Evolutionary conservation across 257 asterid genomes (phyloP).

Genomic region (Scutellaria galericulata): DNA sequence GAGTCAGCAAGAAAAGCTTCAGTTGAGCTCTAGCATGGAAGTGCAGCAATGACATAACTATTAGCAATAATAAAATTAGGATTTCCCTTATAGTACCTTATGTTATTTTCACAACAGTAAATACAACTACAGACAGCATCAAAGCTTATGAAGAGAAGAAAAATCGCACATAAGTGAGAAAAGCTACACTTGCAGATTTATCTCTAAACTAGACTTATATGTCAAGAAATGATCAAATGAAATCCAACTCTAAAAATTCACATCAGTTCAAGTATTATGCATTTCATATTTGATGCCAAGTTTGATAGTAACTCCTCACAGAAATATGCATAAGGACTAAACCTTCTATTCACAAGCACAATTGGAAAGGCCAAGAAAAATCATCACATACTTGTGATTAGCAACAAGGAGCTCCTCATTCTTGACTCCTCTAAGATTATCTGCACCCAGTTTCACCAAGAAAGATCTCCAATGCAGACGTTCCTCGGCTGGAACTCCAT

Average conservation of each 20-base stretch:
- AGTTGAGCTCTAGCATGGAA: not conserved
- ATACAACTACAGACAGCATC: not conserved
- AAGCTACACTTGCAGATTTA: not conserved
- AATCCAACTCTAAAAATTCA: not conserved
- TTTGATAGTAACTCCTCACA: not conserved
- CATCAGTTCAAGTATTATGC: not conserved
- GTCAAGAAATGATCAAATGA: not conserved
- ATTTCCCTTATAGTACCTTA: not conserved
- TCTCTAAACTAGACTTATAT: not conserved
- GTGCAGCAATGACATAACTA: not conserved
- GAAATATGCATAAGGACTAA: slow-evolving; percentile 14
- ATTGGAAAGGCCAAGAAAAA: not conserved
- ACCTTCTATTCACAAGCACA: not conserved
- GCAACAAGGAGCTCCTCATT: slow-evolving; percentile 97
- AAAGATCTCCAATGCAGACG: slow-evolving; percentile 95
- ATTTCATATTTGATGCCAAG: slow-evolving; percentile 3
- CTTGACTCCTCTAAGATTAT: slow-evolving; percentile 86
- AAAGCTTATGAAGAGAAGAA: not conserved
- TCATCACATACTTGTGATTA: slow-evolving; percentile 54
- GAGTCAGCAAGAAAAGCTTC: not conserved
- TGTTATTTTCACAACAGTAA: not conserved
- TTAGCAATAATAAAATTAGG: not conserved
- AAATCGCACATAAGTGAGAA: not conserved
- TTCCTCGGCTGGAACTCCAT: slow-evolving; percentile 98
- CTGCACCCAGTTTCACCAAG: slow-evolving; percentile 90